Base-by-base conservation (phyloP, 2,329 filamentous ascomycete genomes). In the Xylariaceae sp. region DNA sequence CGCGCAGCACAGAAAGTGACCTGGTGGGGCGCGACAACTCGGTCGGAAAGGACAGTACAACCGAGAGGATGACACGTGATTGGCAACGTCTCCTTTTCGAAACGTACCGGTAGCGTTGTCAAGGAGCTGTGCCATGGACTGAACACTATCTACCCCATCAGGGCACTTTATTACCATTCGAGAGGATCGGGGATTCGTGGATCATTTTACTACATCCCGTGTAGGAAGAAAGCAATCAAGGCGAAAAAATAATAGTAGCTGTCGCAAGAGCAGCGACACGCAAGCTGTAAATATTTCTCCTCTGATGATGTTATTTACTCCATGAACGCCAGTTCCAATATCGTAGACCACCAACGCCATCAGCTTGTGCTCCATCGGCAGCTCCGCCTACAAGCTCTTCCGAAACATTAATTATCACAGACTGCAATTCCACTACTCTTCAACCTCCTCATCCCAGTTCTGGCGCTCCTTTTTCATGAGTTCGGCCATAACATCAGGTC, bases 361-460 rank as follows among this genome's bases (percentile, higher is more conserved):
- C 18, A 39, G 16, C 42, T 13, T 45, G 7, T 37, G 26, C n/a
- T 9, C 16, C 39, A 26, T 16, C 21, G 12, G 10, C 21, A 13
- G 5, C 21, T 37, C 13, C 47, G 21, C 32, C 12, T 39, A 15
- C 8, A 46, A 30, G n/a, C 30, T 37, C 53, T 41, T 19, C 26
- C 12, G 30, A 42, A 46, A 39, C 26, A 13, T 10, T 32, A 40
- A 21, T 43, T 12, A 41, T 48, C 19, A 47, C 21, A 39, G 5
- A 32, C 9, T 15, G 12, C 4, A 2, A 19, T 7, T 26, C 55
- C 47, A 79, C 58, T 81, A 79, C 55, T 85, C 88, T 58, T 91
- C 87, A 57, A 85, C 85, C 62, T 89, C 89, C 63, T 88, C 88
- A 62, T 89, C 89, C 86, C 88, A 92, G 32, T 83, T 81, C 68